Percentiles rank a stretch among this genome's conserved stretches.
phyloP scores from a whole-genome alignment of 2,329 filamentous ascomycete species.

The Exophiala lecanii-corni region DNA sequence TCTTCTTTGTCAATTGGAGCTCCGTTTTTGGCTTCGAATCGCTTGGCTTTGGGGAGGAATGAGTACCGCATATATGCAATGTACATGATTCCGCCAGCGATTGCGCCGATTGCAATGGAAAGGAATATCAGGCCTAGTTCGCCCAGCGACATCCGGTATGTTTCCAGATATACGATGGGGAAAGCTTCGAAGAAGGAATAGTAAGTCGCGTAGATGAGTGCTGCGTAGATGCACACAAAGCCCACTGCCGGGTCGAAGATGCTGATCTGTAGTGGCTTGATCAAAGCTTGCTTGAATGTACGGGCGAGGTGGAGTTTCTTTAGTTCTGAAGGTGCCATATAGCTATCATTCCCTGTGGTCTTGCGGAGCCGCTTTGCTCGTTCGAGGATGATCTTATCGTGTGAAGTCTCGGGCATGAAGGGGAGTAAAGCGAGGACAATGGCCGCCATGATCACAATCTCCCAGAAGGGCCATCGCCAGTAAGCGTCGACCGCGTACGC shows the following conservation, averaged over 20 bases:
- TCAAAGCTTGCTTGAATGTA: constrained; percentile 37
- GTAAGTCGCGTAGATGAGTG: constrained; percentile 48
- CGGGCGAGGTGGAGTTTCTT: constrained; percentile 50
- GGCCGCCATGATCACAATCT: constrained; percentile 57
- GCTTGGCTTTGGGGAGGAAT: constrained; percentile 41
- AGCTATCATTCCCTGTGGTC: constrained; percentile 46
- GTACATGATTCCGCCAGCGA: constrained; percentile 50
- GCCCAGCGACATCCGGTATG: constrained; percentile 57
- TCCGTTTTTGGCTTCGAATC: constrained; percentile 43
- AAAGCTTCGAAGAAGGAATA: constrained; percentile 63
- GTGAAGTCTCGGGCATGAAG: constrained; percentile 60
- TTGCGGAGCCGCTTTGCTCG: constrained; percentile 58
- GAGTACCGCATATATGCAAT: constrained; percentile 41
- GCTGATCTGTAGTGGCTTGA: constrained; percentile 26
- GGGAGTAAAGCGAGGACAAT: constrained; percentile 55
- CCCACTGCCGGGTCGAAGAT: constrained; percentile 59
- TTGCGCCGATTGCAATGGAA: constrained; percentile 53
- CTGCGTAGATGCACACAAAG: constrained; percentile 58
- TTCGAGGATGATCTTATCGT: constrained; percentile 55
- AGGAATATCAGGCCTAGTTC: constrained; percentile 58
- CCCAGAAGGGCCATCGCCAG: constrained; percentile 57
- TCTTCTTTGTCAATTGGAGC: constrained; percentile 50
- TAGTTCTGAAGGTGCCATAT: constrained; percentile 48
- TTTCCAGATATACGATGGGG: constrained; percentile 56
- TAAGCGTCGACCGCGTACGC: constrained; percentile 54